Conservation (phyloP, 441 rosid genomes). For the Bocquillonia castaneifolia region DNA sequence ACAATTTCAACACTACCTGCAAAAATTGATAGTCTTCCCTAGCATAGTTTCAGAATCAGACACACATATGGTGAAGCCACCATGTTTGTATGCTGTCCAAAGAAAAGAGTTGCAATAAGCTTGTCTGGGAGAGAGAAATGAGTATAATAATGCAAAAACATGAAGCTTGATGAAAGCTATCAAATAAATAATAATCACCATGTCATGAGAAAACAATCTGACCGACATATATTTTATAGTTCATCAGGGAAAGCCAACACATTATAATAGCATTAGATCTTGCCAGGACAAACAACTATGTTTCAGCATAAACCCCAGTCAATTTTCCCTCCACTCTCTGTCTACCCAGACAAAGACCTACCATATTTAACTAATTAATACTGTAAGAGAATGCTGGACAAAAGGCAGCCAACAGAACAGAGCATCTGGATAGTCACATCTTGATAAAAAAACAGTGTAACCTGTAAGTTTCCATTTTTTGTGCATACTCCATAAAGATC, state of each 20-base stretch:
- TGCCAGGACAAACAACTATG: background rate
- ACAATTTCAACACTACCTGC: background rate
- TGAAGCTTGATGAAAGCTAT: background rate
- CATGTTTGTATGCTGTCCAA: background rate
- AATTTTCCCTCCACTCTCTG: background rate
- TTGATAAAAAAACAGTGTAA: background rate
- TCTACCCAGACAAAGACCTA: background rate
- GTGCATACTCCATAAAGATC: background rate
- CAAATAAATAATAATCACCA: background rate
- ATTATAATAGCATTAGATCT: background rate
- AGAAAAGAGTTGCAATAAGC: background rate
- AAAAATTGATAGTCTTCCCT: background rate
- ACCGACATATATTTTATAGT: background rate
- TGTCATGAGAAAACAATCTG: background rate
- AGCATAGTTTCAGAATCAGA: background rate
- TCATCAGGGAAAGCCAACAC: background rate
- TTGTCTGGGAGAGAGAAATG: background rate
- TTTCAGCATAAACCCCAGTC: too few relatives aligned
- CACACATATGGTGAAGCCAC: background rate
- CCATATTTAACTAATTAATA: background rate
- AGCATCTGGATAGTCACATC: background rate
- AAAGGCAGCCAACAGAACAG: background rate
- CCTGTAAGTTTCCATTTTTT: background rate
- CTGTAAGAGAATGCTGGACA: background rate
- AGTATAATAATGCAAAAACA: background rate